phyloP scores from a whole-genome alignment of 208 protist genomes.

The Leishmania braziliensis region DNA sequence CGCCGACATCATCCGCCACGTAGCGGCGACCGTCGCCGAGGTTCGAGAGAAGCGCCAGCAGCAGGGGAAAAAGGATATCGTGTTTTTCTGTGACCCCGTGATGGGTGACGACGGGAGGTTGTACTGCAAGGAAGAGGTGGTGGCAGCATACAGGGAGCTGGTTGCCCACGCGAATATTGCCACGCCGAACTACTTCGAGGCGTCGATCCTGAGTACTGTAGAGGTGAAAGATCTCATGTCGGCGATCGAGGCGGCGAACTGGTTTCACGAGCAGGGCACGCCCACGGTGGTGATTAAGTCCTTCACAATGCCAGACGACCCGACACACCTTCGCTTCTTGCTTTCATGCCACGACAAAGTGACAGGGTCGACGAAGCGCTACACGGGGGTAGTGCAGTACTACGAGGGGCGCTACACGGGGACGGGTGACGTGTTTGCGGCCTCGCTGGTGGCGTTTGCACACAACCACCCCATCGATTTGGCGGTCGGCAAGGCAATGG shows the following conservation, averaged over 20 bases:
- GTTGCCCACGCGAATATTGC: slow-evolving; percentile 77
- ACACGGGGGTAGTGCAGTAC: slow-evolving; percentile 70
- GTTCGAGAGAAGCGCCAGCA: slow-evolving; percentile 62
- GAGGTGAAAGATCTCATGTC: slow-evolving; percentile 59
- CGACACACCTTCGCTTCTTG: slow-evolving; percentile 60
- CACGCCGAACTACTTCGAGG: slow-evolving; percentile 95
- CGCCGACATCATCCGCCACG: slow-evolving; percentile 63
- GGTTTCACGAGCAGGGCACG: slow-evolving; percentile 81
- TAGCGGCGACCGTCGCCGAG: slow-evolving; percentile 64
- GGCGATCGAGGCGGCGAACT: slow-evolving; percentile 68
- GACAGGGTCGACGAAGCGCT: slow-evolving; percentile 35
- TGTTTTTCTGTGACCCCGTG: slow-evolving; percentile 95
- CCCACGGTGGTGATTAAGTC: slow-evolving; percentile 87
- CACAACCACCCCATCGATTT: slow-evolving; percentile 53
- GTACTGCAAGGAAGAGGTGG: slow-evolving; percentile 93
- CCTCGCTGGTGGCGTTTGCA: slow-evolving; percentile 68
- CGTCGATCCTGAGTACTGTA: slow-evolving; percentile 74
- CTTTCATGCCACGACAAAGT: slow-evolving; percentile 36
- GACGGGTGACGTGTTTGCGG: slow-evolving; percentile 86
- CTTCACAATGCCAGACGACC: slow-evolving; percentile 50
- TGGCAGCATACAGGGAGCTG: slow-evolving; percentile 89
- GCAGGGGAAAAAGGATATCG: slow-evolving; percentile 32
- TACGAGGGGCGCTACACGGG: slow-evolving; percentile 86
- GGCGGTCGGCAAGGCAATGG: slow-evolving; percentile 81
- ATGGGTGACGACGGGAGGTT: slow-evolving; percentile 94